Evolutionary conservation across 768 basidiomycete species (phyloP).

Genomic region (Rhizopogon salebrosus): DNA sequence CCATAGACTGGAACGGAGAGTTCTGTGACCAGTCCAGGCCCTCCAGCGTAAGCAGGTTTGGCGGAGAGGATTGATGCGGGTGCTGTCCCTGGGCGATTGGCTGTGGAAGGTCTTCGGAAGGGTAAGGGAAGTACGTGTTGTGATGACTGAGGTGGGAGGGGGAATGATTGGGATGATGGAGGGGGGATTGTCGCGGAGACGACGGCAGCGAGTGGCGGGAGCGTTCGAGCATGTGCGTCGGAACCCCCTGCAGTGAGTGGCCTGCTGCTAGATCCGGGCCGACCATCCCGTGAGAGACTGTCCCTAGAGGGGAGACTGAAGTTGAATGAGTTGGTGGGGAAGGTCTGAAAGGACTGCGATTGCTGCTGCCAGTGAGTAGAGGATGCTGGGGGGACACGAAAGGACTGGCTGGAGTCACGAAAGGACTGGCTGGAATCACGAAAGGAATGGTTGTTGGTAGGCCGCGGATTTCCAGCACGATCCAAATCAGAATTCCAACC

Average conservation of each 20-base stretch:
- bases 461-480: slow-evolving; percentile 31
- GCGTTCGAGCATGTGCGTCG: slow-evolving; percentile 41
- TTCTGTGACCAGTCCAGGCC: slow-evolving; percentile 48
- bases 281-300: slow-evolving; percentile 30
- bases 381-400: slow-evolving; percentile 57
- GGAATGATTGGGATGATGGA: slow-evolving; percentile 34
- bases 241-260: slow-evolving; percentile 49
- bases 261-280: slow-evolving; percentile 47
- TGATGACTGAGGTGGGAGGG: slow-evolving; percentile 37
- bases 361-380: slow-evolving; percentile 35
- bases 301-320: slow-evolving; percentile 32
- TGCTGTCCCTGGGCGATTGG: slow-evolving; percentile 66
- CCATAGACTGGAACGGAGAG: slow-evolving; percentile 36
- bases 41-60: slow-evolving; percentile 43
- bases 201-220: slow-evolving; percentile 74
- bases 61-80: slow-evolving; percentile 50
- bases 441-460: slow-evolving; percentile 60
- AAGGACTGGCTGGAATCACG: slow-evolving; percentile 78
- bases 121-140: slow-evolving; percentile 55
- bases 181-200: slow-evolving; percentile 65
- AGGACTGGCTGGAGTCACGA: slow-evolving; percentile 79
- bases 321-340: slow-evolving; percentile 42
- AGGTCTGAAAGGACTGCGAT: slow-evolving; percentile 69
- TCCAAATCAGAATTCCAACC: slow-evolving; percentile 35
- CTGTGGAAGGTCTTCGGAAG: slow-evolving; percentile 49